Percentiles rank a stretch among this genome's conserved stretches.
Evolutionary conservation across 2,329 filamentous ascomycete species (phyloP).

Genomic region (Penicillium sumatraense): DNA sequence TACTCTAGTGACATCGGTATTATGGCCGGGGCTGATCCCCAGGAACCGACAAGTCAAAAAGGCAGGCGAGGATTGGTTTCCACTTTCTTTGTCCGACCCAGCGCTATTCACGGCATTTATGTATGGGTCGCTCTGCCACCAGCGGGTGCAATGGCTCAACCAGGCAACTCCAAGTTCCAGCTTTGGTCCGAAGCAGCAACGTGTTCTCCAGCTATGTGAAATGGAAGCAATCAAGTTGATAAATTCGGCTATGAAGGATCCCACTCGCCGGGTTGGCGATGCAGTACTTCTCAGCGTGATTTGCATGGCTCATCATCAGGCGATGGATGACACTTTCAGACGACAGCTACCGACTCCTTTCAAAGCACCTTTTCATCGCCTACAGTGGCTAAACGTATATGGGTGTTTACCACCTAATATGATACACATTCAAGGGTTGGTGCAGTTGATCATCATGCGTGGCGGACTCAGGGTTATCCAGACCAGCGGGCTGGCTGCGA

Average conservation of each 20-base stretch:
- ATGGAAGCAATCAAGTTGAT: conserved; percentile 41
- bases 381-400: conserved; percentile 45
- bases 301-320: conserved; percentile 40
- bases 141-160: conserved; percentile 36
- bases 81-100: conserved; percentile 33
- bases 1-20: conserved; percentile 19
- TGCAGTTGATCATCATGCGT: conserved; percentile 40
- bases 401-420: conserved; percentile 39
- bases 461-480: conserved; percentile 43
- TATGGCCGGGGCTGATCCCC: conserved; percentile 37
- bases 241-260: conserved; percentile 38
- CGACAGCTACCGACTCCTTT: conserved; percentile 30
- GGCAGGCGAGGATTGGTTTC: conserved; percentile 31
- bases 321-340: conserved; percentile 21
- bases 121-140: conserved; percentile 37
- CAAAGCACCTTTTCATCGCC: conserved; percentile 37
- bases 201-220: conserved; percentile 31
- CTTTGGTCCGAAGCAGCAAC: conserved; percentile 30
- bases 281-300: conserved; percentile 42
- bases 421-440: conserved; percentile 39
- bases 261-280: conserved; percentile 36
- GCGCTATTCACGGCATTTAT: conserved; percentile 38
- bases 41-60: neutral
- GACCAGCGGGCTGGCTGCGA: conserved; percentile 41
- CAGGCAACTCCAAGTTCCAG: conserved; percentile 21